Evolutionary conservation across 2,329 filamentous ascomycete species (phyloP).

Genomic region (Parafenestella ontariensis): DNA sequence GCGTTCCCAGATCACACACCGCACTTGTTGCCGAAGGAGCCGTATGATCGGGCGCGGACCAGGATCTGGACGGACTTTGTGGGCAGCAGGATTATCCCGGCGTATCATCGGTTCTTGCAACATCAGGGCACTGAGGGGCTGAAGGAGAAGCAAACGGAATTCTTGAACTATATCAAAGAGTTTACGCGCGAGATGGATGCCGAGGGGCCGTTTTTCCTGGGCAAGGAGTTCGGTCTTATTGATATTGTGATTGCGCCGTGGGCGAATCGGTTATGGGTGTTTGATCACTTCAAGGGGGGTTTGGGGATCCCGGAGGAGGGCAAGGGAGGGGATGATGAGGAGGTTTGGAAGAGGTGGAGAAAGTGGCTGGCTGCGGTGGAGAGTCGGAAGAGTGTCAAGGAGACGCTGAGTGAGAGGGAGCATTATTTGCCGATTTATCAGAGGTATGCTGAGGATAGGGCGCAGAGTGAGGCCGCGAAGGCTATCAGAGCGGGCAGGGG

Average conservation of each 20-base stretch:
- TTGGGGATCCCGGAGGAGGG: slow-evolving; percentile 59
- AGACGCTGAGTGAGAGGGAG: slow-evolving; percentile 72
- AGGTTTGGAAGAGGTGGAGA: slow-evolving; percentile 69
- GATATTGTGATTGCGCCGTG: slow-evolving; percentile 77
- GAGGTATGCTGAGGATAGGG: slow-evolving; percentile 56
- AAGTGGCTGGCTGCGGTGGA: slow-evolving; percentile 68
- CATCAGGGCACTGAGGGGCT: slow-evolving; percentile 48
- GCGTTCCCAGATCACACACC: slow-evolving; percentile 63
- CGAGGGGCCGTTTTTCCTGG: slow-evolving; percentile 72
- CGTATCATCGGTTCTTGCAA: slow-evolving; percentile 68
- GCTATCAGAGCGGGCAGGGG: slow-evolving; percentile 64
- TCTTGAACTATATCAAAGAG: slow-evolving; percentile 65
- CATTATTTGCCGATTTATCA: slow-evolving; percentile 73
- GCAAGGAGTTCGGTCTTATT: slow-evolving; percentile 68
- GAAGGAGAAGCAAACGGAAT: slow-evolving; percentile 63
- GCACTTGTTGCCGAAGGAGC: slow-evolving; percentile 64
- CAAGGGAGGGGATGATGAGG: slow-evolving; percentile 60
- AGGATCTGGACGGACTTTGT: slow-evolving; percentile 79
- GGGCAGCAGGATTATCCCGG: slow-evolving; percentile 69
- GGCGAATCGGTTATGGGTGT: slow-evolving; percentile 74
- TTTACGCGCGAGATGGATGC: slow-evolving; percentile 69
- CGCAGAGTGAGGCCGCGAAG: slow-evolving; percentile 58
- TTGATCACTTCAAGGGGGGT: slow-evolving; percentile 75
- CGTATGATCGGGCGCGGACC: slow-evolving; percentile 70
- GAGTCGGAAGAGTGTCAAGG: slow-evolving; percentile 66